Conservation (phyloP, 176 grass and related monocot species). For the Secale cereale region DNA sequence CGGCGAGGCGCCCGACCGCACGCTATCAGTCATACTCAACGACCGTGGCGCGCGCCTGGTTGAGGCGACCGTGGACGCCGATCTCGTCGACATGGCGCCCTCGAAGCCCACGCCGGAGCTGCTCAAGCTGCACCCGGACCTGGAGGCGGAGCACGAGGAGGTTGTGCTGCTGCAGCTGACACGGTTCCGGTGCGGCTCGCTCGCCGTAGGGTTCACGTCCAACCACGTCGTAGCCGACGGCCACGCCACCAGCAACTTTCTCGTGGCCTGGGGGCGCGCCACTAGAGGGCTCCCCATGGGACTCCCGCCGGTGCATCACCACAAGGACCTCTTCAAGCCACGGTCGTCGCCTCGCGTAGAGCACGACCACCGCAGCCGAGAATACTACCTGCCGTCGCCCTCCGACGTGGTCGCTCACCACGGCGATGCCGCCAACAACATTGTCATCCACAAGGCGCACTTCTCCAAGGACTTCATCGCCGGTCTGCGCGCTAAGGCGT, state of each 20-base stretch:
- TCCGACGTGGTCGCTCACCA: background rate
- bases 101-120: background rate
- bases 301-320: background rate
- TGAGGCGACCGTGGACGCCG: background rate
- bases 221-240: slow-evolving; percentile 5
- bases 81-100: background rate
- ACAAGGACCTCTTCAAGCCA: background rate
- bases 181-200: slow-evolving; percentile 1
- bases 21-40: background rate
- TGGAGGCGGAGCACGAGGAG: background rate
- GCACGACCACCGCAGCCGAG: background rate
- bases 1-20: slow-evolving; percentile 18
- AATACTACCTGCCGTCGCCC: background rate
- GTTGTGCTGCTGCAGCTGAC: slow-evolving; percentile 21
- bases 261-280: background rate
- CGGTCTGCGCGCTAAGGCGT: slow-evolving; percentile 32
- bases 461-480: slow-evolving; percentile 65
- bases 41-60: background rate
- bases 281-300: background rate
- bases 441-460: slow-evolving; percentile 58
- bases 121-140: background rate
- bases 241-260: background rate
- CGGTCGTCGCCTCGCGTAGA: background rate
- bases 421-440: background rate
- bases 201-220: slow-evolving; percentile 9